Conservation (phyloP, 1,284 basidiomycete genomes). For the Meira nashicola region DNA sequence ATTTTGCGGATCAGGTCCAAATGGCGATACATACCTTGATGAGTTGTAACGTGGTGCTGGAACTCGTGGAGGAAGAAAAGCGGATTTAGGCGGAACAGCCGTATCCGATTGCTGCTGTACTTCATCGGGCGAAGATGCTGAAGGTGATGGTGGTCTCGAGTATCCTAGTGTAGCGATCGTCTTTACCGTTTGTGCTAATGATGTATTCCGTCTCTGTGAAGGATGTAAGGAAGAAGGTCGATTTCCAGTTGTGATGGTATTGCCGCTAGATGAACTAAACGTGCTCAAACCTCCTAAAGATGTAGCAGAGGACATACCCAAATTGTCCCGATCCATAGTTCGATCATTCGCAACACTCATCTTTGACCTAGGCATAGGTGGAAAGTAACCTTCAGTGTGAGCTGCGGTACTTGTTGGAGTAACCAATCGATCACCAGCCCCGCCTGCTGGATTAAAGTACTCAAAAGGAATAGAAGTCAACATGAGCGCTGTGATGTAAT, state of each 20-base stretch:
- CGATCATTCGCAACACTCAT: slow-evolving; percentile 45
- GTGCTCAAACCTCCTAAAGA: background rate
- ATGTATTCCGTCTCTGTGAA: slow-evolving; percentile 16
- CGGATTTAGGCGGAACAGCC: background rate
- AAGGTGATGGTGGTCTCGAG: slow-evolving; percentile 35
- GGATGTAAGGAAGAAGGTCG: background rate
- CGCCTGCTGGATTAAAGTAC: slow-evolving; percentile 58
- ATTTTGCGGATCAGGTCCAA: background rate
- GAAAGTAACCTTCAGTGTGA: slow-evolving; percentile 54
- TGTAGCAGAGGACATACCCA: background rate
- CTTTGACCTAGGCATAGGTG: slow-evolving; percentile 51
- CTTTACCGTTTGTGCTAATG: slow-evolving; percentile 41
- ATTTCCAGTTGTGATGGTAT: background rate
- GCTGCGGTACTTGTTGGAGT: slow-evolving; percentile 45
- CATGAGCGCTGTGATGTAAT: slow-evolving; percentile 84
- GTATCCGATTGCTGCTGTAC: background rate
- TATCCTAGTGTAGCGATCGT: slow-evolving; percentile 42
- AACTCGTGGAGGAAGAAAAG: slow-evolving; percentile 9
- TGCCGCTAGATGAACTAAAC: background rate
- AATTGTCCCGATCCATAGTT: background rate
- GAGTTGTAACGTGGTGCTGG: slow-evolving; percentile 19
- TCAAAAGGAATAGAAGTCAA: slow-evolving; percentile 72
- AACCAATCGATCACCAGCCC: slow-evolving; percentile 42
- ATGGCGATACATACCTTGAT: slow-evolving; percentile 16
- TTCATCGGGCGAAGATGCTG: slow-evolving; percentile 6